phyloP scores from a whole-genome alignment of 495 filamentous ascomycete species.

The Bathelium albidoporum region DNA sequence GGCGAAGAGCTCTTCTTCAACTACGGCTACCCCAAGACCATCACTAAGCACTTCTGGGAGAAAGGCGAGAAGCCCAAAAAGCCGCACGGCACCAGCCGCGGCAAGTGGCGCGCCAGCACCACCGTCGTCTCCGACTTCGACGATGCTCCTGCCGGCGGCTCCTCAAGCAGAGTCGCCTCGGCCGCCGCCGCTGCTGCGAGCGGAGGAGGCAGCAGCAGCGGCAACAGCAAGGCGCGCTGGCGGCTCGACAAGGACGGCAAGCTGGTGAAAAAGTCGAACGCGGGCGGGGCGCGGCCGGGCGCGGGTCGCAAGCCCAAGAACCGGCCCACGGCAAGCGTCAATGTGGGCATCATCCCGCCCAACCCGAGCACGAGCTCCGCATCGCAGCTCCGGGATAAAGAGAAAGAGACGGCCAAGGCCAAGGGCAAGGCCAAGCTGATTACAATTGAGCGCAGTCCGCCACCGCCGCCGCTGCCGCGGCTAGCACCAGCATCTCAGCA shows the following conservation, averaged over 20 bases:
- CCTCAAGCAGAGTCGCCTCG: neutral
- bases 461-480: neutral
- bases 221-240: neutral
- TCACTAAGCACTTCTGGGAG: neutral
- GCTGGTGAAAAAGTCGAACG: neutral
- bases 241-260: neutral
- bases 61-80: neutral
- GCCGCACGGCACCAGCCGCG: neutral
- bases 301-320: constrained; percentile 1
- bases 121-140: neutral
- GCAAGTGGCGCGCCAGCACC: neutral
- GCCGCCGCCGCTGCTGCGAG: too few relatives aligned
- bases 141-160: neutral
- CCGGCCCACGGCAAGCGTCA: neutral
- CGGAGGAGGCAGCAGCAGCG: too few relatives aligned
- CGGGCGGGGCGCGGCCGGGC: neutral
- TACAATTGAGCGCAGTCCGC: neutral
- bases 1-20: constrained; percentile 66
- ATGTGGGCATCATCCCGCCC: neutral
- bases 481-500: neutral
- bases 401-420: neutral
- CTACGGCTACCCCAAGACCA: constrained; percentile 32
- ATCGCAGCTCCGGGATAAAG: neutral
- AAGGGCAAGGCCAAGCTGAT: neutral
- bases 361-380: neutral